phyloP scores from a whole-genome alignment of 2,329 filamentous ascomycete species.

The Cadophora sp. region DNA sequence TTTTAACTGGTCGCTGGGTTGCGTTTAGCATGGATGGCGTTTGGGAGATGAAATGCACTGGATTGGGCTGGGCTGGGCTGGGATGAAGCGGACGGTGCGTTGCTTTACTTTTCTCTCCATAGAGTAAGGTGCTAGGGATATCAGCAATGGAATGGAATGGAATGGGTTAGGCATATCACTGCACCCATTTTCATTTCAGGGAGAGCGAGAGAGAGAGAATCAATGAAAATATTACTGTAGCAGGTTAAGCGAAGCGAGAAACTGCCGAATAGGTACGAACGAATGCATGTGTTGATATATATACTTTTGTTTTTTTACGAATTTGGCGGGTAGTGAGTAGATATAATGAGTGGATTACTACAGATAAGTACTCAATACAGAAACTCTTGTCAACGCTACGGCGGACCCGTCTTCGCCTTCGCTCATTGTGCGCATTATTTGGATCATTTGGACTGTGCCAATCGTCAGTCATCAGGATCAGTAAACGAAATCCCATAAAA shows the following conservation, averaged over 20 bases:
- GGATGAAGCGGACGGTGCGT: not conserved
- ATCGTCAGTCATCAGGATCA: too few species aligned
- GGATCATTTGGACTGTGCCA: conserved; percentile 62
- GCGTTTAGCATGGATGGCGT: conserved; percentile 28
- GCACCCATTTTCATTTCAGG: not conserved
- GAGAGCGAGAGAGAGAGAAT: not conserved
- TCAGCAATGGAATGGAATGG: not conserved
- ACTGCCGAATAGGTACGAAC: not conserved
- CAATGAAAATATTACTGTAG: not conserved
- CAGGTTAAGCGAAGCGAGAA: not conserved
- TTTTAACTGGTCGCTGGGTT: conserved; percentile 10
- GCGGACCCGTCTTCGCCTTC: conserved; percentile 62
- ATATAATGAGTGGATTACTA: conserved; percentile 22
- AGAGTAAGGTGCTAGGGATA: not conserved
- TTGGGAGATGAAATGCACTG: conserved; percentile 1
- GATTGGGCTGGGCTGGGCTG: not conserved
- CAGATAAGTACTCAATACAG: conserved; percentile 60
- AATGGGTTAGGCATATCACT: not conserved
- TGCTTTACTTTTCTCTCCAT: not conserved
- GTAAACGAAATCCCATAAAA: not conserved
- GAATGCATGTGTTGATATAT: conserved; percentile 5
- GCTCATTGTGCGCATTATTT: conserved; percentile 67
- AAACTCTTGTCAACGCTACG: conserved; percentile 64
- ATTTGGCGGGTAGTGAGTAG: not conserved
- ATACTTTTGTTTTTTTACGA: not conserved